Conservation (phyloP, 164 flowering plant genomes). For the Berberis thunbergii region DNA sequence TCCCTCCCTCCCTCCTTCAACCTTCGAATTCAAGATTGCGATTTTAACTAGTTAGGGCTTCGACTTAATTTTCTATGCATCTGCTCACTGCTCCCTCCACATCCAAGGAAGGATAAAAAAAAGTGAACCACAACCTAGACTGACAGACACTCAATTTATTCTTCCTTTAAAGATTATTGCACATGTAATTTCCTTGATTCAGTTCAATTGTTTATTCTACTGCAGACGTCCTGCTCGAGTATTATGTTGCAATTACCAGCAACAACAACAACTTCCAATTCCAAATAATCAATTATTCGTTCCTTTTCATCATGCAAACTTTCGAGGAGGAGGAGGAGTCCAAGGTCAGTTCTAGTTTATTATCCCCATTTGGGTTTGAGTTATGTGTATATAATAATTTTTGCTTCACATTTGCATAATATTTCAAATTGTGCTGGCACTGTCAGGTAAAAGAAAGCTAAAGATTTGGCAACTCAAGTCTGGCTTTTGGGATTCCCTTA, state of each 20-base stretch:
- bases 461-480: conserved; percentile 39
- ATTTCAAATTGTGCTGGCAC: not conserved
- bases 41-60: too few species aligned
- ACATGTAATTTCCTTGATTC: not conserved
- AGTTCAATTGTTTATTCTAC: not conserved
- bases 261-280: not conserved
- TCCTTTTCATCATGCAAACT: not conserved
- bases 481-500: conserved; percentile 73
- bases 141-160: too few species aligned
- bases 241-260: not conserved
- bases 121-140: too few species aligned
- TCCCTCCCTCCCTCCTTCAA: too few species aligned
- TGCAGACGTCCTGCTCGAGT: not conserved
- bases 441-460: conserved; percentile 37
- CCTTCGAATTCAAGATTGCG: too few species aligned
- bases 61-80: too few species aligned
- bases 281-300: not conserved
- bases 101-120: too few species aligned
- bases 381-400: too few species aligned
- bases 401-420: not conserved
- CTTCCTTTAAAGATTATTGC: not conserved
- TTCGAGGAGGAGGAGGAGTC: not conserved
- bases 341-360: not conserved
- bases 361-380: not conserved
- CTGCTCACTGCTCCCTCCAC: too few species aligned